A percentile compares a stretch with the other conserved stretches of the same genome.
Conservation (phyloP, 495 filamentous ascomycete genomes). For the Penicillium salamii region DNA sequence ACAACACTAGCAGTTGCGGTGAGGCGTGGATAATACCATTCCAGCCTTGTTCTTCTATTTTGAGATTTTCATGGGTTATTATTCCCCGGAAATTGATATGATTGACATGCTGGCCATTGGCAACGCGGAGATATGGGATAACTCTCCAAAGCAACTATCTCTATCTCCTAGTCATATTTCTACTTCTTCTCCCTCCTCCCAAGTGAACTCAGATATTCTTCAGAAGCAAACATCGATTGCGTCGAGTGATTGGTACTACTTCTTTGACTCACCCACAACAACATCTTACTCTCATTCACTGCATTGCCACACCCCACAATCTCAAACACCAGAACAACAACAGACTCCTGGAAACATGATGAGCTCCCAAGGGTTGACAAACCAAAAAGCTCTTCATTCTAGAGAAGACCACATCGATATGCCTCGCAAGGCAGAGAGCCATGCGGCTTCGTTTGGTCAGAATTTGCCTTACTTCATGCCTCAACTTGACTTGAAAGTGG, state of each 20-base stretch:
- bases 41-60: neutral
- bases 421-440: neutral
- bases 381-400: neutral
- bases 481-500: neutral
- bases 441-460: neutral
- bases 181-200: neutral
- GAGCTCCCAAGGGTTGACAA: neutral
- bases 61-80: neutral
- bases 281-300: neutral
- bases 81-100: conserved; percentile 6
- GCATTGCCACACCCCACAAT: neutral
- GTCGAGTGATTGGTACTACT: neutral
- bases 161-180: conserved; percentile 4
- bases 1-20: conserved; percentile 27
- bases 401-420: neutral
- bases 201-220: neutral
- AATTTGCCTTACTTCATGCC: neutral
- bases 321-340: neutral
- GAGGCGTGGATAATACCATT: conserved; percentile 7
- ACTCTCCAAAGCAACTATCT: conserved; percentile 6
- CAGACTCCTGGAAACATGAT: neutral
- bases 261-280: neutral
- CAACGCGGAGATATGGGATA: conserved; percentile 7
- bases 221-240: neutral
- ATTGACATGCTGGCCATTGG: conserved; percentile 14